phyloP scores from a whole-genome alignment of 345 rosid species.

The Aegle marmelos region DNA sequence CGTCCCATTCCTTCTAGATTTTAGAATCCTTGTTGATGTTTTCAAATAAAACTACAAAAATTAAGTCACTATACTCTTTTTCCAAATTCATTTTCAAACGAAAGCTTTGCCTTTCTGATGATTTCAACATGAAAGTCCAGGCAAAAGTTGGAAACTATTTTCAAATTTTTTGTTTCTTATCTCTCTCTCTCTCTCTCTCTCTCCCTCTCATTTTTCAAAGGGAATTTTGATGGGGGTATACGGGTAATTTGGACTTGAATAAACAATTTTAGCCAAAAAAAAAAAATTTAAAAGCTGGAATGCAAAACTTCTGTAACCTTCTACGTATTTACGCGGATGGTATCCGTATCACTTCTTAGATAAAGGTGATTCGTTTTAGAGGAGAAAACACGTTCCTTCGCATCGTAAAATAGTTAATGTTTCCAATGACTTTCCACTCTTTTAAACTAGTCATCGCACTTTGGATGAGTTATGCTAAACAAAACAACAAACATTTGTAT shows the following conservation, averaged over 20 bases:
- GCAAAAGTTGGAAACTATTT: constrained; percentile 1
- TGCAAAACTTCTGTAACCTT: background rate
- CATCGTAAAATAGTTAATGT: background rate
- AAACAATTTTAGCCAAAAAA: background rate
- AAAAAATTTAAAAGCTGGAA: constrained; percentile 6
- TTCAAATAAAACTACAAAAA: background rate
- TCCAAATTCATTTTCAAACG: background rate
- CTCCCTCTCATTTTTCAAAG: no score
- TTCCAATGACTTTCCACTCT: background rate
- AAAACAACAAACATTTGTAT: background rate
- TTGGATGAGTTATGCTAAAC: background rate
- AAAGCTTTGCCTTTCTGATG: background rate
- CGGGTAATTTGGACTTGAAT: constrained; percentile 10
- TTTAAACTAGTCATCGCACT: background rate
- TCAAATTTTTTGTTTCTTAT: background rate
- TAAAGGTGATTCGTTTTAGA: constrained; percentile 3
- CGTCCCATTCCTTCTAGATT: background rate
- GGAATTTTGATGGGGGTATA: background rate
- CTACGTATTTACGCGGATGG: constrained; percentile 12
- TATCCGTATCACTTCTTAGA: background rate
- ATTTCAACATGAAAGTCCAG: constrained; percentile 2
- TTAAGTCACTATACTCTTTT: background rate
- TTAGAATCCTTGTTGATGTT: background rate
- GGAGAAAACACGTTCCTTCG: background rate
- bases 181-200: no score